Evolutionary conservation across 108 stramenopile genomes (phyloP), one percentile per base, ranked within the genome.

Genomic region (Poteriospumella lacustris): DNA sequence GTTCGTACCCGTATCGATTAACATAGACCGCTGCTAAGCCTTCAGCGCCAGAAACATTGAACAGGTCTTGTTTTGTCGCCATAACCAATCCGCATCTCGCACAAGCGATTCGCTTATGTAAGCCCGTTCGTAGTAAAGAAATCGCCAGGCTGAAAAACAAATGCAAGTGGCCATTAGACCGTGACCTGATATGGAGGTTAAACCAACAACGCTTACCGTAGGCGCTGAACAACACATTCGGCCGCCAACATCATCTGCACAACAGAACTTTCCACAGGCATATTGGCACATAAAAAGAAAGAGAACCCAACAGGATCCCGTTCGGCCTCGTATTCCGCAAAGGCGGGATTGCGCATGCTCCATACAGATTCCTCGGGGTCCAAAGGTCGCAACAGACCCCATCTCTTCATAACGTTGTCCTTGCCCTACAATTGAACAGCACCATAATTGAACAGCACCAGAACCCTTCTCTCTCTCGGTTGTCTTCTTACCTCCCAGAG

Each of bases 1-100:
- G 24, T 56, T 56, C 52, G 24, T 68, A 68, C 64, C 70, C 70
- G 42, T 73, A 34, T 42, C 31, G 70, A 73, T 73, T 73, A 5
- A 73, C 70, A 38, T 73, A 73, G 19, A 34, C 70, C 5, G 31
- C 70, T 5, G 31, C 70, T 28, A 56, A 5, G 5, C 70, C 70
- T 42, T 73, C 44, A 5, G 70, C 70, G 9, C 70, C 70, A 9
- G 70, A 34, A 5, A 73, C 70, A 19, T 39, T 44, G 31, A 73
- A 5, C 41, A 73, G 29, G 12, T 26, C 60, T 12, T 3, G 24
- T 5, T 24, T 12, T 24, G 31, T 34, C 3, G 60, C 60, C 29
- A 64, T 3, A 9, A 26, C 33, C 15, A 34, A 5, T 64, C 12
- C 60, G 31, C 60, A 64, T 5, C 15, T 5, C 9, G 24, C 60